Conservation (phyloP, 768 basidiomycete genomes). For the Xanthoconium purpureum region DNA sequence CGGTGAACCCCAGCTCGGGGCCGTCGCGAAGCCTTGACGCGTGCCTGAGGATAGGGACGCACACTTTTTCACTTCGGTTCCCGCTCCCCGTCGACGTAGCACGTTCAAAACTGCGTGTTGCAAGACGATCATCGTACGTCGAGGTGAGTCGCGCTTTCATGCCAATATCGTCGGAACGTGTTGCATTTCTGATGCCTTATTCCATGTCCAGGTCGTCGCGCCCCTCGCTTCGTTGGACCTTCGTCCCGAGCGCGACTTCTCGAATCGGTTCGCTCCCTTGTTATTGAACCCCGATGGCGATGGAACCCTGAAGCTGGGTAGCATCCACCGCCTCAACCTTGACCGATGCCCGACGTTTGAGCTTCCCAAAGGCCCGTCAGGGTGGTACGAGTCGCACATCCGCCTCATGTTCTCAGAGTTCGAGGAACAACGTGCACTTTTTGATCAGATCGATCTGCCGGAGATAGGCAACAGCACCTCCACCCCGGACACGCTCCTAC, state of each 20-base stretch:
- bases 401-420: constrained; percentile 25
- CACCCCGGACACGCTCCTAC: constrained; percentile 20
- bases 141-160: constrained; percentile 21
- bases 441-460: fast-evolving
- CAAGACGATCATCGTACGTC: constrained; percentile 52
- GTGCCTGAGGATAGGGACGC: constrained; percentile 12
- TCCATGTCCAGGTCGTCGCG: constrained; percentile 17
- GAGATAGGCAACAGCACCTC: not conserved
- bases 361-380: constrained; percentile 7
- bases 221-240: constrained; percentile 16
- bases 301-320: constrained; percentile 28
- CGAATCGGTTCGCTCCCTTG: constrained; percentile 28
- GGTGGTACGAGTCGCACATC: constrained; percentile 33
- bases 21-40: not conserved
- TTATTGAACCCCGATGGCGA: not conserved
- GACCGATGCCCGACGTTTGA: constrained; percentile 33
- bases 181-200: not conserved
- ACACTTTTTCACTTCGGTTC: constrained; percentile 32
- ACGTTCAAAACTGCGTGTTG: constrained; percentile 42
- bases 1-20: not conserved
- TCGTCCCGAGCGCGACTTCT: constrained; percentile 18
- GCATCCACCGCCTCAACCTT: constrained; percentile 40
- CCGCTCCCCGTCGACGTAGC: constrained; percentile 45
- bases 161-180: not conserved
- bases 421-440: not conserved